Evolutionary conservation across 2,329 filamentous ascomycete species (phyloP), one percentile per base, ranked within the genome.

Genomic region (Pseudogymnoascus sp.): DNA sequence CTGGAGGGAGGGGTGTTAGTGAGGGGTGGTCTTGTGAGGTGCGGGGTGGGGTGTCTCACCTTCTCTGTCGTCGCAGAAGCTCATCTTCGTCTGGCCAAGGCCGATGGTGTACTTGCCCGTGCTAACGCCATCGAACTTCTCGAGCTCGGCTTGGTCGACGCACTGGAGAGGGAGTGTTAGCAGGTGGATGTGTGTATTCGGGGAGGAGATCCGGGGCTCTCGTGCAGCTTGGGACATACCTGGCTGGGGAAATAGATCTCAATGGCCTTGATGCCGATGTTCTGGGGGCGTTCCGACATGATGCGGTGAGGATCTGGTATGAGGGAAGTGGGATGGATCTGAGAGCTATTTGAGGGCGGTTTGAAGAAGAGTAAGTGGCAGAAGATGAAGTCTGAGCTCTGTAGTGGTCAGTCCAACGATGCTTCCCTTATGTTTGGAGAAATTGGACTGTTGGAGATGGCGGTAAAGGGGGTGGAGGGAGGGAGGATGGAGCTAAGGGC

Each of bases 221-320:
- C 63, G 16, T 12, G 42, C 23, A 59, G 18, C 47, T 16, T 63
- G 60, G 25, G 63, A 78, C 86, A 68, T 78, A 93, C 90, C 86
- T 93, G 90, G 76, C 83, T 89, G 68, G 90, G 90, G 74, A 91
- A 90, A 78, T 94, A 94, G 74, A 94, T 85, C 76, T 94, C 90
- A 77, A 94, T 90, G 88, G 89, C 90, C 82, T 94, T 93, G 76
- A 94, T 92, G 83, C 90, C 90, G 77, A 94, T 88, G 79, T 93
- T 93, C 77, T 92, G 86, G 68, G 90, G 89, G 78, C 89, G 87
- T 70, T 86, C 76, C 74, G 88, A 83, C 89, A 92, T 92, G 47
- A 59, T 70, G 66, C 61, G 37, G n/a, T 23, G 8, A 44, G 28
- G 37, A 7, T n/a, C 16, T 37, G 59, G 16, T 10, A 14, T 33